Evolutionary conservation across 305 asterid genomes (phyloP), one percentile per base, ranked within the genome.

Genomic region (Fraxinus sp.): DNA sequence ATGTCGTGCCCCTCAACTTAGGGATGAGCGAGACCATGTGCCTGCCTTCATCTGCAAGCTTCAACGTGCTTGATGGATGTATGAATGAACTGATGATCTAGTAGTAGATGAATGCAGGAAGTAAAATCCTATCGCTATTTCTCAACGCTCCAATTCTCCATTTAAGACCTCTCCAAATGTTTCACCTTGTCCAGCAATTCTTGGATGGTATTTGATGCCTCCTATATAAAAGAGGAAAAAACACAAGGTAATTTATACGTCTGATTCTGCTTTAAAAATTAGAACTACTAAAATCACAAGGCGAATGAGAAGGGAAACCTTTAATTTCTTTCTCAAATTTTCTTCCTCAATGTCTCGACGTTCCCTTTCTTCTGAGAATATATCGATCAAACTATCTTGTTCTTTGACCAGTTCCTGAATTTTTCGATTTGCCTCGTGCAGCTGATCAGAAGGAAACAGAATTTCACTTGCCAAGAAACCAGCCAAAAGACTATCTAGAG

Each of bases 351-450:
- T 28, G 71, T 93, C 96, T 0, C 94, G 97, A 1, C 97, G 98
- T 80, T 90, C 91, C 88, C 97, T 92, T 92, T 96, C 99, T 87
- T 96, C 98, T 1, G 98, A 86, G 85, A 96, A 93, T 86, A 93
- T 86, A 20, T 92, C 97, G 1, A 96, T 87, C 66, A 96, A 80
- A 81, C 86, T 88, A 68, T 91, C 98, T 87, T 92, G 98, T 83
- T 96, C 99, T 89, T 87, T 91, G 84, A 76, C 83, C 62, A 88
- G 88, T 84, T 90, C 96, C 85, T 90, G 91, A 76, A 87, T 28
- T 79, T 89, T 89, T 22, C 24, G 77, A 3, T 37, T 88, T 13
- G 89, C 84, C 83, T 87, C 93, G 71, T 89, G 49, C 73, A 96
- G 87, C 99, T 96, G 93, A 79, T 83, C 74, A 81, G 66, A 81